Conservation (phyloP, 768 basidiomycete genomes). For the Amanita molliuscula region DNA sequence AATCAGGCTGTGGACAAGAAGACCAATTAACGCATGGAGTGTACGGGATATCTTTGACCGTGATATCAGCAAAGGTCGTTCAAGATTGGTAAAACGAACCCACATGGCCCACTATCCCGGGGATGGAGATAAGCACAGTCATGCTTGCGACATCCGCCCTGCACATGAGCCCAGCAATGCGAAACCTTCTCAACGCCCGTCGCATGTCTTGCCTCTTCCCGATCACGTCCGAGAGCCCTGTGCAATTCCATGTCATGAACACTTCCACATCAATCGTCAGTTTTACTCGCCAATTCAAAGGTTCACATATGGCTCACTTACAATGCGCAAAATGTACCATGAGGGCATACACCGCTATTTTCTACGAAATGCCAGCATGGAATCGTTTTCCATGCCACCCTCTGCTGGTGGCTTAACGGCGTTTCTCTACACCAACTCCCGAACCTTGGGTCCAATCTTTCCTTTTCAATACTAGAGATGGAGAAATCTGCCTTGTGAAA, state of each 20-base stretch:
- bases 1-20: neutral
- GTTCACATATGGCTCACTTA: constrained; percentile 14
- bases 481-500: neutral
- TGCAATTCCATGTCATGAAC: constrained; percentile 21
- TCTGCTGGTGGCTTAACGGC: neutral
- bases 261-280: constrained; percentile 10
- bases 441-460: neutral
- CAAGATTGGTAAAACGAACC: neutral
- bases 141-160: neutral
- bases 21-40: constrained; percentile 3
- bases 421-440: neutral
- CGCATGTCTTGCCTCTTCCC: constrained; percentile 6
- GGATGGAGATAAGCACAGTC: constrained; percentile 4
- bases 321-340: constrained; percentile 31
- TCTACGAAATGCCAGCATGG: constrained; percentile 32
- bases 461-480: neutral
- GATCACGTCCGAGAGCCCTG: constrained; percentile 11
- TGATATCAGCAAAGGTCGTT: neutral
- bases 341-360: constrained; percentile 31
- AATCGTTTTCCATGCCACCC: constrained; percentile 21
- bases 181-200: constrained; percentile 1
- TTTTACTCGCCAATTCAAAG: constrained; percentile 12
- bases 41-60: constrained; percentile 2
- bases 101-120: neutral
- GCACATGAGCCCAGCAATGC: constrained; percentile 7